Base-by-base conservation (phyloP, 1,284 basidiomycete genomes). In the Puccinia hordei region DNA sequence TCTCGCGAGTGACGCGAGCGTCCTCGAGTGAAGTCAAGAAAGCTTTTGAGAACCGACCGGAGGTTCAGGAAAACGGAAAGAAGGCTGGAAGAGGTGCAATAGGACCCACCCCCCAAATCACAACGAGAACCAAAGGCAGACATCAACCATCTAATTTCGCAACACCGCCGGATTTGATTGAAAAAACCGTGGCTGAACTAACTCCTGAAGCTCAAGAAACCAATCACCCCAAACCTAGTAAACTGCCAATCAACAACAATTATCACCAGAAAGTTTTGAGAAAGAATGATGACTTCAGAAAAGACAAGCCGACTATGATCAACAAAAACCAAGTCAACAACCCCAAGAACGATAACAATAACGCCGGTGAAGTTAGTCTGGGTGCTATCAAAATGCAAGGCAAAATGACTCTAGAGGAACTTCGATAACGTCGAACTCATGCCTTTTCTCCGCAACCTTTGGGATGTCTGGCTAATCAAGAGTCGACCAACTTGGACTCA, bases 301-400 rank as follows among this genome's bases (percentile, higher is more conserved):
- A n/a, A n/a, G 63, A 66, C 6, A 49, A 71, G 30, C 19, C 30
- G 49, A 41, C 35, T n/a, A 17, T 19, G 2, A 71, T 51, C 46
- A 15, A 41, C 17, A 71, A 71, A 30, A 35, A 6, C 12, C 30
- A 46, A 30, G 46, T 30, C 22, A 30, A 41, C 12, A 53, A 46
- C 6, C 15, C 19, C 27, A 44, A 69, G 6, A 38, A 13, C 33
- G 35, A 35, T 63, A 33, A 15, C 38, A 22, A 66, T 30, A 27
- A 66, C n/a, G 41, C 10, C 38, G 73, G 38, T 49, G 75, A 77
- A 51, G 46, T 77, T 61, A 77, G 75, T 57, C 44, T 77, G 19
- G 75, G 75, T 13, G 75, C 75, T 2, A 68, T 77, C 49, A 77
- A 77, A 65, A 77, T 77, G 75, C 75, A 77, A 24, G 75, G 75